Evolutionary conservation across 2,329 filamentous ascomycete genomes (phyloP).

Genomic region (Cercospora zeina): DNA sequence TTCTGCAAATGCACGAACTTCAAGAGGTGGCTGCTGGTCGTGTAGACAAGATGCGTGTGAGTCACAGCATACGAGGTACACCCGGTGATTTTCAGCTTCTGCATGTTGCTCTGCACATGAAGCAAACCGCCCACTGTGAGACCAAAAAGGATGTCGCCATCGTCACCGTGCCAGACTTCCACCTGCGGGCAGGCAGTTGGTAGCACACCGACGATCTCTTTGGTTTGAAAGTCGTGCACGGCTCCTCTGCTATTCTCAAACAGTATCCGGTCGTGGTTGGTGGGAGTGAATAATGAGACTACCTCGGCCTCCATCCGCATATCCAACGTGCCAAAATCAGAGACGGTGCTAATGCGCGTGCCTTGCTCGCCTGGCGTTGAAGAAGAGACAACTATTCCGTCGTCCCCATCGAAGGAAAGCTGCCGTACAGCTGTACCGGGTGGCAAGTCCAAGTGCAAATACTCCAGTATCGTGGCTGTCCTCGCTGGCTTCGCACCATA

Average conservation of each 20-base stretch:
- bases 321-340: slow-evolving; percentile 23
- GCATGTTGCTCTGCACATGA: slow-evolving; percentile 51
- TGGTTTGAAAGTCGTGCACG: slow-evolving; percentile 19
- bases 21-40: slow-evolving; percentile 85
- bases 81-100: slow-evolving; percentile 72
- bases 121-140: slow-evolving; percentile 75
- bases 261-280: slow-evolving; percentile 30
- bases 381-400: slow-evolving; percentile 41
- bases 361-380: slow-evolving; percentile 23
- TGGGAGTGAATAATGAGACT: slow-evolving; percentile 20
- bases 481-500: slow-evolving; percentile 55
- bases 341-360: slow-evolving; percentile 21
- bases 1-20: slow-evolving; percentile 84
- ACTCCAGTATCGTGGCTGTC: slow-evolving; percentile 46
- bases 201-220: slow-evolving; percentile 22
- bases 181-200: slow-evolving; percentile 34
- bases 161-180: slow-evolving; percentile 42
- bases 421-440: slow-evolving; percentile 42
- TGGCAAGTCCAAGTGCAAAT: slow-evolving; percentile 22
- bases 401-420: slow-evolving; percentile 49
- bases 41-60: slow-evolving; percentile 80
- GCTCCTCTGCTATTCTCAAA: slow-evolving; percentile 28
- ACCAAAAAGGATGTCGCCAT: slow-evolving; percentile 55
- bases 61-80: slow-evolving; percentile 90
- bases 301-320: slow-evolving; percentile 17